These are phyloP conservation scores for Solanum bukasovii DNA, from an alignment of 257 asterid genomes.

Conservation along the genomic window DNA sequence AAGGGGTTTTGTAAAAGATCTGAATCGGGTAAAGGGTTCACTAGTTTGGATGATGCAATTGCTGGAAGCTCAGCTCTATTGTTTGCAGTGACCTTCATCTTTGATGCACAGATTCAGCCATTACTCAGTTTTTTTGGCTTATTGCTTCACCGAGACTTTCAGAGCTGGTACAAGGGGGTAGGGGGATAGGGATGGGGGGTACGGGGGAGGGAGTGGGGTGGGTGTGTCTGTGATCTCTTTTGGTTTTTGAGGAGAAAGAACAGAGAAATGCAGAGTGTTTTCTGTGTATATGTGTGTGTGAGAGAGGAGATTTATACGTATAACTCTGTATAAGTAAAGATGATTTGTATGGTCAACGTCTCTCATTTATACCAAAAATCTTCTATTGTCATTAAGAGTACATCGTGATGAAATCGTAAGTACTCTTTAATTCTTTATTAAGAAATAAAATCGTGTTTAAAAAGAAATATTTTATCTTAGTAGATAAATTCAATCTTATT, in stretches of 20 bases:
- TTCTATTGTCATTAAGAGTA: background rate
- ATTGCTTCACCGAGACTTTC: background rate
- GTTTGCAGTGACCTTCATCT: slow-evolving; percentile 40
- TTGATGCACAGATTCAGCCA: slow-evolving; percentile 25
- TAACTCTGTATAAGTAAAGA: background rate
- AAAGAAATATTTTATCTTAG: fast-evolving
- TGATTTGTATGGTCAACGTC: slow-evolving; percentile 34
- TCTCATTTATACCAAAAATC: slow-evolving; percentile 9
- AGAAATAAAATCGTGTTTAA: background rate
- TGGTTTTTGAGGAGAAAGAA: background rate
- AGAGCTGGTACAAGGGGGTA: background rate
- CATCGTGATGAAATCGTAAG: background rate
- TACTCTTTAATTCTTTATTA: background rate
- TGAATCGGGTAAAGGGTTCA: slow-evolving; percentile 14
- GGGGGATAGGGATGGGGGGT: background rate
- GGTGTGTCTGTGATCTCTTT: slow-evolving; percentile 2
- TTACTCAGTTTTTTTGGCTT: slow-evolving; percentile 2
- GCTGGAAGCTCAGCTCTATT: slow-evolving; percentile 4
- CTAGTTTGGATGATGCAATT: background rate
- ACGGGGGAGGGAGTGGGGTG: background rate
- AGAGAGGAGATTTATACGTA: background rate
- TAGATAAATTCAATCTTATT: fast-evolving
- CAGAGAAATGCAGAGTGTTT: background rate
- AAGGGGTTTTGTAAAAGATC: slow-evolving; percentile 28
- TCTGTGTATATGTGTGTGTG: background rate